Evolutionary conservation across 176 grass and related monocot species (phyloP).

Genomic region (Phoenix roebelenii): DNA sequence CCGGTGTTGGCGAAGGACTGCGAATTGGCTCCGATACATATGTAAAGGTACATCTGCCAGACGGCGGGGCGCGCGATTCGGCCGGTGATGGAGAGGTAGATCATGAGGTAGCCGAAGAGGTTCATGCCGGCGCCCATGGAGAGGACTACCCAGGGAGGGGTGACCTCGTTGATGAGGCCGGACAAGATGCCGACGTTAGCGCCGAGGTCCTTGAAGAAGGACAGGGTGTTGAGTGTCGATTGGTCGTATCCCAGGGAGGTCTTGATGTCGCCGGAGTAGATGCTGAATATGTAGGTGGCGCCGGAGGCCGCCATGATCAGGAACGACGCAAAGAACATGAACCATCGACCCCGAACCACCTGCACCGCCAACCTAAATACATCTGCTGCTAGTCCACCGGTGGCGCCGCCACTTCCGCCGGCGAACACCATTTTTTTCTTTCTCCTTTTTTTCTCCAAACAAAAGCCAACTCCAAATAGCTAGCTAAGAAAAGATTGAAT

Average conservation of each 20-base stretch:
- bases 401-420: neutral
- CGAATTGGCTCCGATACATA: constrained; percentile 63
- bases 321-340: constrained; percentile 64
- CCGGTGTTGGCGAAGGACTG: constrained; percentile 73
- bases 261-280: constrained; percentile 71
- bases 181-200: constrained; percentile 55
- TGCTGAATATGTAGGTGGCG: constrained; percentile 56
- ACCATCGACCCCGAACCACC: constrained; percentile 53
- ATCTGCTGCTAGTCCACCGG: neutral
- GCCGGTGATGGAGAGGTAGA: constrained; percentile 63
- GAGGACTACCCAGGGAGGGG: constrained; percentile 63
- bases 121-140: constrained; percentile 54
- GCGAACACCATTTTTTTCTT: constrained; percentile 27
- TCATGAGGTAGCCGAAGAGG: constrained; percentile 64
- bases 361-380: constrained; percentile 30
- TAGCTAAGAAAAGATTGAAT: no score
- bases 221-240: constrained; percentile 58
- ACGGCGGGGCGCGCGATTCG: constrained; percentile 33
- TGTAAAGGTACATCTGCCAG: constrained; percentile 69
- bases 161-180: constrained; percentile 71
- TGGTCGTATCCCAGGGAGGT: constrained; percentile 46
- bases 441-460: no score
- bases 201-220: constrained; percentile 64
- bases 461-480: no score
- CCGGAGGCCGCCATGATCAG: constrained; percentile 56